Conservation (phyloP, 73 alveolate species). For the Durusdinium trenchii region DNA sequence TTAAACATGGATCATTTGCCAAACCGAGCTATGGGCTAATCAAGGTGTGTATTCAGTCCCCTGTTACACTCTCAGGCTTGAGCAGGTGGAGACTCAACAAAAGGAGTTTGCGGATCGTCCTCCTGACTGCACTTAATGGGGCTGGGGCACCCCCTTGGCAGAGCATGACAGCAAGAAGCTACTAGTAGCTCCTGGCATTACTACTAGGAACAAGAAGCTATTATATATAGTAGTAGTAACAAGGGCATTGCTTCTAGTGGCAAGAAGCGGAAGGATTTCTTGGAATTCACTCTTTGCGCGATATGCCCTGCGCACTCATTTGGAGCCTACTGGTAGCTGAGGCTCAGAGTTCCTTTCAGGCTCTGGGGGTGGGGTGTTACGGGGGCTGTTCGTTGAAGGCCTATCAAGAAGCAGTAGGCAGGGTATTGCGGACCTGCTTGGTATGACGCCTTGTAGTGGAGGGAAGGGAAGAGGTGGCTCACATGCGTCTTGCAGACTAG, state of each 20-base stretch:
- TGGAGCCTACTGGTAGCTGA: neutral
- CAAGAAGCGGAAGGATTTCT: too few relatives aligned
- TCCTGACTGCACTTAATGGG: neutral
- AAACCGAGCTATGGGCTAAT: too few relatives aligned
- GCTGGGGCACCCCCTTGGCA: neutral
- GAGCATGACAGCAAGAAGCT: neutral
- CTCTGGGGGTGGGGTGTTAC: neutral
- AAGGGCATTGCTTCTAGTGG: too few relatives aligned
- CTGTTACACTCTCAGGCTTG: neutral
- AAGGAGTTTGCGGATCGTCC: slow-evolving; percentile 51
- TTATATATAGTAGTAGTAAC: too few relatives aligned
- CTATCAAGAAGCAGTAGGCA: neutral
- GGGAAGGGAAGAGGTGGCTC: too few relatives aligned
- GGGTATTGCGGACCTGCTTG: too few relatives aligned
- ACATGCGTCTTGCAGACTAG: too few relatives aligned
- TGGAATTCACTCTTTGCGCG: too few relatives aligned
- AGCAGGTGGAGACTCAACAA: slow-evolving; percentile 36
- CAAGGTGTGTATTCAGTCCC: neutral
- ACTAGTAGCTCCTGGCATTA: neutral
- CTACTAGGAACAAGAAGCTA: too few relatives aligned
- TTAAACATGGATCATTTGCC: too few relatives aligned
- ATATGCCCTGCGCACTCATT: neutral
- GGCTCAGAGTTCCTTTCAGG: slow-evolving; percentile 61
- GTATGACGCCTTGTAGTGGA: too few relatives aligned
- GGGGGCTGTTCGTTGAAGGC: neutral